phyloP scores from a whole-genome alignment of 163 green algal genomes.

The Chlamydomonas reinhardtii region DNA sequence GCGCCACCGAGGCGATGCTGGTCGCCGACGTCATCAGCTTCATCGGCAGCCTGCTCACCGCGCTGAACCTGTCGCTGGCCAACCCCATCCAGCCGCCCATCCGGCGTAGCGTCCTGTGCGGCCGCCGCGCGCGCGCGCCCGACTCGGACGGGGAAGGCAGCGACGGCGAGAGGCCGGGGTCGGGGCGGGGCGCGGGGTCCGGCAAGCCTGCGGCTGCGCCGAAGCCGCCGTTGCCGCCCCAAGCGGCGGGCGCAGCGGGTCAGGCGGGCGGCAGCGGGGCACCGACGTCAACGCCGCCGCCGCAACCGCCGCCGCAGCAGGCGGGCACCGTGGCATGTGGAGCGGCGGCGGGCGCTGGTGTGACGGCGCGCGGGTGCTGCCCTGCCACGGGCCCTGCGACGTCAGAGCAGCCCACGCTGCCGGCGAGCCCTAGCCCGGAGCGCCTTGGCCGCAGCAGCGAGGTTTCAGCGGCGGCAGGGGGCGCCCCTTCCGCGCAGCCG shows the following conservation, averaged over 20 bases:
- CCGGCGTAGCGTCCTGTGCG: conserved; percentile 53
- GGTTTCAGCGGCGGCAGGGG: not conserved
- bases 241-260: too few relatives aligned
- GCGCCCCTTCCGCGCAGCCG: not conserved
- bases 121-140: conserved; percentile 48
- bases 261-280: too few relatives aligned
- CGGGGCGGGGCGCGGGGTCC: not conserved
- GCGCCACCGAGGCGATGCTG: conserved; percentile 56
- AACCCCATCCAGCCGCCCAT: conserved; percentile 62
- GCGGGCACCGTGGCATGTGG: too few relatives aligned
- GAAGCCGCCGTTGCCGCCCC: too few relatives aligned
- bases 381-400: too few relatives aligned
- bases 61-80: conserved; percentile 61
- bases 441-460: not conserved
- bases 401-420: conserved; percentile 39
- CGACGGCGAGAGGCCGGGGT: conserved; percentile 64
- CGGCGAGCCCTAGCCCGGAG: conserved; percentile 23
- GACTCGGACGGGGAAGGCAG: conserved; percentile 66
- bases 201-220: too few relatives aligned
- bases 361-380: too few relatives aligned
- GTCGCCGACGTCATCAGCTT: conserved; percentile 63
- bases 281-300: not conserved
- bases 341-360: too few relatives aligned
- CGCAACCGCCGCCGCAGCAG: not conserved
- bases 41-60: conserved; percentile 44